Evolutionary conservation across 208 protist species (phyloP), one percentile per base, ranked within the genome.

Genomic region (Plasmodiophora brassicae): DNA sequence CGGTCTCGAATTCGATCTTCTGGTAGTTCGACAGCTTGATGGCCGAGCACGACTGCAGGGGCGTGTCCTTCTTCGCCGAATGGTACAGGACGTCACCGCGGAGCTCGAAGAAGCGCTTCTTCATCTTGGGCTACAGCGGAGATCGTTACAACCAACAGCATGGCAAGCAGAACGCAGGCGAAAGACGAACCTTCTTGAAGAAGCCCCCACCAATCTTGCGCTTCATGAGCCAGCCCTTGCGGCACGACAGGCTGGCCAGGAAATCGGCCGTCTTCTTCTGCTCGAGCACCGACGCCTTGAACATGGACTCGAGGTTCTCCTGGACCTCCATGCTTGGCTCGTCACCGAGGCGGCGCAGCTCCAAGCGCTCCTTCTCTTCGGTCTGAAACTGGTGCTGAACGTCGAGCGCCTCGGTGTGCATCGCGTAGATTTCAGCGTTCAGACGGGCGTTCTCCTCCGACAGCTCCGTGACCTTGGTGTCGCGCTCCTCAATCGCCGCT

Each of bases 101-200:
- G 14, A 78, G n/a, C 65, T 78, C 65, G 41, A 78, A 78, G 41
- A 44, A 78, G 32, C 65, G 65, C n/a, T 78, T 78, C n/a, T 78
- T 78, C n/a, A 38, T 14, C n/a, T 78, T 78, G 5, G 5, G 65
- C n/a, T n/a, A n/a, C n/a, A n/a, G n/a, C n/a, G n/a, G n/a, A n/a
- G n/a, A n/a, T n/a, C n/a, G n/a, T n/a, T n/a, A n/a, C n/a, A n/a
- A n/a, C n/a, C n/a, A n/a, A n/a, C n/a, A n/a, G n/a, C n/a, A n/a
- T n/a, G n/a, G n/a, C n/a, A n/a, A n/a, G n/a, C n/a, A n/a, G n/a
- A n/a, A n/a, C n/a, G n/a, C n/a, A n/a, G n/a, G n/a, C n/a, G n/a
- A n/a, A n/a, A n/a, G n/a, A n/a, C n/a, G n/a, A n/a, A n/a, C n/a
- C n/a, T 78, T 78, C 32, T 14, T 32, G n/a, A 78, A 78, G n/a